These are phyloP conservation scores for Neocallimastix lanati DNA, from an alignment of 192 early-diverging fungal genomes.

Conservation along the genomic window DNA sequence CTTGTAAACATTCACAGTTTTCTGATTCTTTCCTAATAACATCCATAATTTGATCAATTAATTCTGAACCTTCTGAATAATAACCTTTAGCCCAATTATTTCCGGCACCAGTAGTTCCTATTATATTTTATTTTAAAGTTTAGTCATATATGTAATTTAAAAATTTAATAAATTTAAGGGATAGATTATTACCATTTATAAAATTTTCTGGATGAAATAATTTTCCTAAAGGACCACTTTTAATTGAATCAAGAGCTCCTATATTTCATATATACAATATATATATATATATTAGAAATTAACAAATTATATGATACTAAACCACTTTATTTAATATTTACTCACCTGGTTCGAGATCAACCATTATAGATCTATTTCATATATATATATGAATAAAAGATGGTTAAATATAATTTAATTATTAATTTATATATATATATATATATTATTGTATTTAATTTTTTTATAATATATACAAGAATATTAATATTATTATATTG, in stretches of 20 bases:
- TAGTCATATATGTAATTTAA: too few species aligned
- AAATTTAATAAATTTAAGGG: too few species aligned
- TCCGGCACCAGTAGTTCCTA: constrained; percentile 47
- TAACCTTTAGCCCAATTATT: constrained; percentile 9
- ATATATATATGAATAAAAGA: too few species aligned
- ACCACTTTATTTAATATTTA: too few species aligned
- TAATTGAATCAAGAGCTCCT: background rate
- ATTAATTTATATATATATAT: too few species aligned
- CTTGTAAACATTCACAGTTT: constrained; percentile 42
- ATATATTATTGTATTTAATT: too few species aligned
- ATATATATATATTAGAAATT: too few species aligned
- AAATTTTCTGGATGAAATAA: background rate
- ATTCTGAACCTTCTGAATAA: constrained; percentile 59
- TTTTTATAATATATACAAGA: too few species aligned
- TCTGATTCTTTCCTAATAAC: constrained; percentile 48
- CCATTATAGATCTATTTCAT: background rate
- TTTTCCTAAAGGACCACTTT: background rate
- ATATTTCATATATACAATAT: too few species aligned
- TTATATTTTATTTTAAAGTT: background rate
- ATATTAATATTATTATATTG: too few species aligned
- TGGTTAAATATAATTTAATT: too few species aligned
- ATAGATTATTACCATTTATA: background rate
- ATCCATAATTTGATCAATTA: constrained; percentile 45
- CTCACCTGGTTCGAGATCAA: background rate
- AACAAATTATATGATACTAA: too few species aligned